Conservation (phyloP, 2,329 filamentous ascomycete species). For the Colletotrichum kahawae region DNA sequence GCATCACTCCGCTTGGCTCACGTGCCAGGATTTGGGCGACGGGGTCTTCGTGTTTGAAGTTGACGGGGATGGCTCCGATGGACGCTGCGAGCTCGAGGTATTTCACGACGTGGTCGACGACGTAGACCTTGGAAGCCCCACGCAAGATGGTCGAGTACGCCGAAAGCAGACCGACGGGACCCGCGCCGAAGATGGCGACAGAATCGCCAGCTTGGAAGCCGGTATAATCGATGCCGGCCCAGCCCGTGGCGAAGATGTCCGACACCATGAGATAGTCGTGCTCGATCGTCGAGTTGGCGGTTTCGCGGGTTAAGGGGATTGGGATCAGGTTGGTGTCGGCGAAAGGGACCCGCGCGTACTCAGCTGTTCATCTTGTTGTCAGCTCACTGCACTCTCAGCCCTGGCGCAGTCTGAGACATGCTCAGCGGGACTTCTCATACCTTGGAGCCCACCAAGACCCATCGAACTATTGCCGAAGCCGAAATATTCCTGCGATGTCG, state of each 20-base stretch:
- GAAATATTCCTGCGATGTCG: background rate
- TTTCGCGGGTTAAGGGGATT: conserved; percentile 43
- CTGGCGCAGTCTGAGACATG: background rate
- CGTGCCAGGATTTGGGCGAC: conserved; percentile 22
- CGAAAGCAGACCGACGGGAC: conserved; percentile 66
- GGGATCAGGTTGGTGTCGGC: conserved; percentile 70
- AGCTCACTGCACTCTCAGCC: background rate
- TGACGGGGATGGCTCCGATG: conserved; percentile 25
- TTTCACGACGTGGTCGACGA: conserved; percentile 24
- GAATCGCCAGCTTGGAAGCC: conserved; percentile 65
- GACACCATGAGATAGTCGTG: conserved; percentile 59
- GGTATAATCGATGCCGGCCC: conserved; percentile 60
- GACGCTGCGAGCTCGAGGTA: conserved; percentile 22
- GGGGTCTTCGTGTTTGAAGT: conserved; percentile 14
- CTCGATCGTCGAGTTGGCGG: conserved; percentile 63
- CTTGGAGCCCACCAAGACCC: background rate
- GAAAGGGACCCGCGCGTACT: conserved; percentile 68
- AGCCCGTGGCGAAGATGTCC: conserved; percentile 53
- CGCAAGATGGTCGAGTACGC: conserved; percentile 27
- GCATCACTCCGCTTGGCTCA: conserved; percentile 16
- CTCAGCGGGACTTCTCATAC: background rate
- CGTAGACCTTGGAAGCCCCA: conserved; percentile 24
- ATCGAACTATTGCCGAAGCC: background rate
- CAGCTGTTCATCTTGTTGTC: conserved; percentile 13
- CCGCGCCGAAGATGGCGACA: conserved; percentile 67